Conservation (phyloP, 257 asterid genomes). For the Capsicum baccatum region DNA sequence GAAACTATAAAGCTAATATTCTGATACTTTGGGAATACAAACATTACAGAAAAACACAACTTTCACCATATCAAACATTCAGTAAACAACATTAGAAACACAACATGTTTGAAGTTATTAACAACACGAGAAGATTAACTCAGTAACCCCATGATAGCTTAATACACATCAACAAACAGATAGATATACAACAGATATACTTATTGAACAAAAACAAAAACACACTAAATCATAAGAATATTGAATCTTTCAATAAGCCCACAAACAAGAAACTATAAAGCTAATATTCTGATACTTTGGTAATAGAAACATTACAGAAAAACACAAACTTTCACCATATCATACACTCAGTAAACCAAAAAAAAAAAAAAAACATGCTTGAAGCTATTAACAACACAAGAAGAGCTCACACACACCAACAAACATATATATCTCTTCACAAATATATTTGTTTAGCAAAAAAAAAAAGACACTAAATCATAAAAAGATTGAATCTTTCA, state of each 20-base stretch:
- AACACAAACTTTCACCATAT: not conserved
- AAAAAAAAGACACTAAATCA: slow-evolving; percentile 27
- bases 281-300: slow-evolving; percentile 5
- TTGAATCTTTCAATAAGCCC: slow-evolving; percentile 39
- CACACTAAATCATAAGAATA: slow-evolving; percentile 27
- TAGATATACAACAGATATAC: no score
- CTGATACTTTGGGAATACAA: slow-evolving; percentile 27
- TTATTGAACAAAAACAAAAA: slow-evolving; percentile 29
- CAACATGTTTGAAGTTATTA: not conserved
- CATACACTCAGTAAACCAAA: not conserved
- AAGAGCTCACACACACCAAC: no score
- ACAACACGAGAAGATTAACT: no score
- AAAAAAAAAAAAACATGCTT: not conserved
- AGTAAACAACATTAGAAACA: not conserved
- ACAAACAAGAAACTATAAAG: not conserved
- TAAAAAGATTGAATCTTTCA: slow-evolving; percentile 40
- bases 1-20: not conserved
- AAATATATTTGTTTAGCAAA: not conserved
- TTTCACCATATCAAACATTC: not conserved
- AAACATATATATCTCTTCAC: not conserved
- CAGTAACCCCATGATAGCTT: no score
- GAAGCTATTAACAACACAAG: not conserved
- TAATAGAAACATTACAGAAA: slow-evolving; percentile 32
- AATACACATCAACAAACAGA: no score
- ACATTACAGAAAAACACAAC: slow-evolving; percentile 24